Evolutionary conservation across 768 basidiomycete genomes (phyloP), one percentile per base, ranked within the genome.

Genomic region (Serendipita sp.): DNA sequence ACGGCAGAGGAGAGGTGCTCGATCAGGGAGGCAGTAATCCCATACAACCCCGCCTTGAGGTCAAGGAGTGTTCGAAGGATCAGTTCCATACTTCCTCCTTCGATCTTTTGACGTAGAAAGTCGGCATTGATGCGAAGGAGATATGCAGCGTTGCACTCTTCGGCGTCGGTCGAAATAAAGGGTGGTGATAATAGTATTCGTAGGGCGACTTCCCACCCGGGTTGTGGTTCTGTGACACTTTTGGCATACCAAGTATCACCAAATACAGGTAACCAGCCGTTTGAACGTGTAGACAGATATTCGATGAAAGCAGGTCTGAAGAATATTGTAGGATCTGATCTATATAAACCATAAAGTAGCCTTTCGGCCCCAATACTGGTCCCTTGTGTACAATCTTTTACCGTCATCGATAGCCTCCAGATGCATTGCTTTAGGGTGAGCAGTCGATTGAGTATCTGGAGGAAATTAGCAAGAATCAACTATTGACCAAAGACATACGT

Each of bases 361-460:
- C 55, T 23, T 29, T 60, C 55, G 10, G 55, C 55, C 10, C 8
- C 55, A 23, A 60, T n/a, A 34, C 55, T 60, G 23, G 55, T 60
- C 16, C 55, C 55, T 37, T 60, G 55, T n/a, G 55, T 60, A 29
- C n/a, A 60, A 31, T 60, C 55, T 37, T 60, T 60, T 4, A 60
- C 33, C 27, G 55, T 60, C 55, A 60, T 60, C 4, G 36, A 60
- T 34, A 60, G 33, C 34, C 55, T 60, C 55, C 55, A 60, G 23
- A 60, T 27, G 18, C 55, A 60, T 36, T 60, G 55, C 34, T 60
- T 60, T 29, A 89, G 73, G 15, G 87, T 77, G 13, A 91, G 75
- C 5, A 88, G 76, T 69, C 86, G 85, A 66, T 88, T 86, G 34
- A 87, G 79, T 53, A 90, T 85, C 88, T 84, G 68, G n/a, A 1